Evolutionary conservation across 306 rosid genomes (phyloP).

Genomic region (Vicia villosa): DNA sequence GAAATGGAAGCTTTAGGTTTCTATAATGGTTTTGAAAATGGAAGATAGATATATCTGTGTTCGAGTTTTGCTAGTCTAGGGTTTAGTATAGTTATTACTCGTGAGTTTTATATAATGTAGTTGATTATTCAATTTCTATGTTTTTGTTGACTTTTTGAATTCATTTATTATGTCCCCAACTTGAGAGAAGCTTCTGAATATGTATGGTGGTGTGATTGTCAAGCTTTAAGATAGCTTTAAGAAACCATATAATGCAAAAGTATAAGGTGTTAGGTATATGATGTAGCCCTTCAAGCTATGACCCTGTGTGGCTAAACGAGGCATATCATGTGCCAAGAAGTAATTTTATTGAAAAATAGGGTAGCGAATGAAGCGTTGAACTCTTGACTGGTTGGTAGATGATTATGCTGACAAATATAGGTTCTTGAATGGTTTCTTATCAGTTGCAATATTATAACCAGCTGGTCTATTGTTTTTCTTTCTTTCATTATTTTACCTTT

Average conservation of each 20-base stretch:
- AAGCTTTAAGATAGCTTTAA: neutral
- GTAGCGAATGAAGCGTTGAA: neutral
- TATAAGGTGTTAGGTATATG: neutral
- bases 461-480: neutral
- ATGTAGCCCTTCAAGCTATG: neutral
- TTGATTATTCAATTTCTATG: neutral
- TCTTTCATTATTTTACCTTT: neutral
- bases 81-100: neutral
- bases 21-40: no score
- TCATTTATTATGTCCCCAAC: neutral
- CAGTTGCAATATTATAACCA: slow-evolving; percentile 2
- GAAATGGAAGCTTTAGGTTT: slow-evolving; percentile 10
- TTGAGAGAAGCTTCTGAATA: neutral
- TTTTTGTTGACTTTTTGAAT: neutral
- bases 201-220: neutral
- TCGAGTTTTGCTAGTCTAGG: neutral
- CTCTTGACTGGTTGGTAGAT: neutral
- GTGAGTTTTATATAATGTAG: neutral
- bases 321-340: neutral
- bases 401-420: neutral
- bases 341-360: slow-evolving; percentile 14
- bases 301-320: neutral
- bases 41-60: slow-evolving; percentile 9
- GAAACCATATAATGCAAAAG: neutral
- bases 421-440: neutral